A percentile compares a stretch with the other conserved stretches of the same genome.
phyloP scores from a whole-genome alignment of 208 protist species.

The Polymyxa betae region DNA sequence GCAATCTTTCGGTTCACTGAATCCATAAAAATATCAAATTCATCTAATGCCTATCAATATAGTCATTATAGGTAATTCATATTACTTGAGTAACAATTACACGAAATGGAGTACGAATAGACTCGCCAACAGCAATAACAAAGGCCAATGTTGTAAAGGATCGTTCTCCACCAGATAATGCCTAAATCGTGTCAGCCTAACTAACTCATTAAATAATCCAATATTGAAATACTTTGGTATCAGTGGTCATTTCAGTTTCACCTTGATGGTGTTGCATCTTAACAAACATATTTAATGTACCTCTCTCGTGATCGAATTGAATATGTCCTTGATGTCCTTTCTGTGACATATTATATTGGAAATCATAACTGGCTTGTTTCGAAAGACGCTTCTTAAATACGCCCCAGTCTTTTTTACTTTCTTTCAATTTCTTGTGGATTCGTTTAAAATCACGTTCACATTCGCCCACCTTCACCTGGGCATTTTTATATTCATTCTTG shows the following conservation, averaged over 20 bases:
- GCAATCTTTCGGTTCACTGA: constrained; percentile 56
- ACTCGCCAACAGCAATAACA: constrained; percentile 60
- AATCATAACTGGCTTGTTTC: background rate
- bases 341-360: constrained; percentile 45
- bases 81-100: background rate
- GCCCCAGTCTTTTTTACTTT: background rate
- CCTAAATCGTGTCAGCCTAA: background rate
- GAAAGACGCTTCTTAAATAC: constrained; percentile 15
- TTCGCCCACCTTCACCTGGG: background rate
- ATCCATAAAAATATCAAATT: constrained; percentile 70
- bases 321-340: constrained; percentile 22
- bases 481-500: background rate
- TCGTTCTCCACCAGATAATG: constrained; percentile 65
- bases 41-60: constrained; percentile 53
- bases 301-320: constrained; percentile 5
- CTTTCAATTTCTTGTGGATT: background rate
- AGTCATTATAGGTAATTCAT: background rate
- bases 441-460: background rate
- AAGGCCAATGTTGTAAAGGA: constrained; percentile 65
- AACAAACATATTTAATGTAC: constrained; percentile 49
- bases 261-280: constrained; percentile 5
- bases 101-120: constrained; percentile 60
- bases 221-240: constrained; percentile 47
- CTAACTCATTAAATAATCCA: background rate
- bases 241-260: constrained; percentile 46